A percentile compares a stretch with the other conserved stretches of the same genome.
phyloP scores from a whole-genome alignment of 169 alveolate genomes.

The Eimeria maxima region DNA sequence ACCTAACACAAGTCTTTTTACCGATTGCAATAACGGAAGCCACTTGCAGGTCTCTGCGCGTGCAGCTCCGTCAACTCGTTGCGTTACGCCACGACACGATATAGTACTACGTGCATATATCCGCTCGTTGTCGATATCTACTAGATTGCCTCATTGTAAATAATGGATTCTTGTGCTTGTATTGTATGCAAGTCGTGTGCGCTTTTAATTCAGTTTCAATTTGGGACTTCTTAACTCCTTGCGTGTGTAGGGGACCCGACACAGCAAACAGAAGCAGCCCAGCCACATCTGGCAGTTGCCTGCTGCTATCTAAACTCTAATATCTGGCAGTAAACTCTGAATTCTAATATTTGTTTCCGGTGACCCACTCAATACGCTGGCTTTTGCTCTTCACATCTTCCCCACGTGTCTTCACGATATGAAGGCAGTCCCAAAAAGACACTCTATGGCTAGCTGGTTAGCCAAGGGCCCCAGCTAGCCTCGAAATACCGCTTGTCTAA shows the following conservation, averaged over 20 bases:
- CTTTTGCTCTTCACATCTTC: not conserved
- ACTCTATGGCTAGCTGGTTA: not conserved
- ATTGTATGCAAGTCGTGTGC: not conserved
- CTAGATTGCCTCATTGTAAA: not conserved
- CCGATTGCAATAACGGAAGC: not conserved
- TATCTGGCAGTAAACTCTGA: not conserved
- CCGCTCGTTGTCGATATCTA: not conserved
- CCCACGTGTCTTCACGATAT: not conserved
- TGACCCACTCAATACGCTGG: too few species aligned
- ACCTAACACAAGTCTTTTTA: not conserved
- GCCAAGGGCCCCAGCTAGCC: conserved; percentile 10
- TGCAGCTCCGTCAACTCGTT: not conserved
- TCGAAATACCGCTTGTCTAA: not conserved
- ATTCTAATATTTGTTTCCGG: not conserved
- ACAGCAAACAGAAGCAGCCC: conserved; percentile 47
- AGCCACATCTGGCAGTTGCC: not conserved
- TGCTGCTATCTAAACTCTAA: not conserved
- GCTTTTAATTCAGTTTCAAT: not conserved
- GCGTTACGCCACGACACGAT: not conserved
- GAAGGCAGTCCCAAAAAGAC: not conserved
- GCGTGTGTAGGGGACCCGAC: not conserved
- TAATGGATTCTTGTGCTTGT: not conserved
- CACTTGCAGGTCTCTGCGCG: not conserved
- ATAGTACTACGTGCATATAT: not conserved
- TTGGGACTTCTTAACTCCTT: not conserved